Evolutionary conservation across 441 rosid species (phyloP), one percentile per base, ranked within the genome.

Genomic region (Jatropha multifida): DNA sequence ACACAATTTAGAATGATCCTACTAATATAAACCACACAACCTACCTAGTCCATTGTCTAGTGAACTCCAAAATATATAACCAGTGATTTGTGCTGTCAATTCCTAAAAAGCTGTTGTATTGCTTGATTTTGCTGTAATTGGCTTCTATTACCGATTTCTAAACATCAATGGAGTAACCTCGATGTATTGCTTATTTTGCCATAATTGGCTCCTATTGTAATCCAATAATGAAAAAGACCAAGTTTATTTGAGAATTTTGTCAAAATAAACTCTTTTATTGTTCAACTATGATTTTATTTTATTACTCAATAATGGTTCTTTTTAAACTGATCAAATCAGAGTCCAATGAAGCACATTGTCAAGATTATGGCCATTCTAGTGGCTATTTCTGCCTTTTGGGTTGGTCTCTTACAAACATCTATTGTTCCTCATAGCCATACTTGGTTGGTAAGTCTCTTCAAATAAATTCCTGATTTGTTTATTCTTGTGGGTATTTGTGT

Each of bases 361-460:
- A 96, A 91, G 90, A 90, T 94, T 44, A 59, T 88, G 81, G 82
- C 87, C 61, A 68, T 90, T 23, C 67, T 92, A 70, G 87, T 88
- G 82, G 80, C 92, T 59, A 80, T 94, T 8, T 84, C 92, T 66
- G 89, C 92, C 71, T 44, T 91, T 60, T 94, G 97, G 97, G 76
- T 92, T 65, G 88, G 91, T 74, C 97, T 92, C 58, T 81, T 96
- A 85, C 92, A 90, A 80, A 86, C 93, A 77, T 87, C 93, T 17
- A 41, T 91, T 18, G 52, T 94, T 81, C 94, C 97, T 20, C 77
- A 41, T 46, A 88, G 81, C 65, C 86, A 89, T 74, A 79, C 94
- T 58, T 91, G 90, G 92, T 80, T 94, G 98, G 98, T 96, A 64
- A 85, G 99, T 81, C 60, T 46, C 11, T 61, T 68, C 14, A 42